Evolutionary conservation across 2,329 filamentous ascomycete species (phyloP), one percentile per base, ranked within the genome.

Genomic region (Epichloe glyceriae): DNA sequence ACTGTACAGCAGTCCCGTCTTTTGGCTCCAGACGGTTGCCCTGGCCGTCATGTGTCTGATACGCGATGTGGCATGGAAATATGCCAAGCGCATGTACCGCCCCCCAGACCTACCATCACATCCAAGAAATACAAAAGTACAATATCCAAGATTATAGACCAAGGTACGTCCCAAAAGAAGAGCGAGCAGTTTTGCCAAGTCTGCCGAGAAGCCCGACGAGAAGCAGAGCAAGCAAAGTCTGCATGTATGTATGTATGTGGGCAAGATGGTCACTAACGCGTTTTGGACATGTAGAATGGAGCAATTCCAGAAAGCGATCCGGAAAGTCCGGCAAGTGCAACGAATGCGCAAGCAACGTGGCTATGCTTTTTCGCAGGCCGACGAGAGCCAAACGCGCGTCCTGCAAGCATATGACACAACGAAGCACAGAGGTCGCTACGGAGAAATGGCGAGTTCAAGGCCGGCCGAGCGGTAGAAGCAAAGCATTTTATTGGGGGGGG

Each of bases 81-180:
- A 97, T 60, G 83, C 81, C 54, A 96, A 95, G 75, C 80, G 93
- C 57, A 96, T 98, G 89, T 98, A 97, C 71, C 85, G 83, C 59
- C 93, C 93, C 93, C 20, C 86, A 96, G 70, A 83, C 88, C 42
- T 98, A 98, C 63, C 93, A 98, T 61, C 93, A 98, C 67, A 93
- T 98, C 56, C 93, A 98, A 69, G 93, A 98, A 72, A 98, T 98
- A 60, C 93, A 98, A 69, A 98, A 98, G 71, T 98, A 97, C 73
- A 98, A 98, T 62, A 95, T 98, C 54, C 93, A 98, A 71, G 93
- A 98, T 71, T 98, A 98, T 70, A 78, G 93, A 63, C 93, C 93
- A 55, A 83, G 93, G 87, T 90, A 78, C 59, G 78, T 38, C 26
- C 26, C 1, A 30, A 30, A 30, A 30, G 26, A 30, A 30, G 26